A percentile compares a stretch with the other conserved stretches of the same genome.
Evolutionary conservation across 2,329 filamentous ascomycete genomes (phyloP).

Genomic region (Fusarium stilboides): DNA sequence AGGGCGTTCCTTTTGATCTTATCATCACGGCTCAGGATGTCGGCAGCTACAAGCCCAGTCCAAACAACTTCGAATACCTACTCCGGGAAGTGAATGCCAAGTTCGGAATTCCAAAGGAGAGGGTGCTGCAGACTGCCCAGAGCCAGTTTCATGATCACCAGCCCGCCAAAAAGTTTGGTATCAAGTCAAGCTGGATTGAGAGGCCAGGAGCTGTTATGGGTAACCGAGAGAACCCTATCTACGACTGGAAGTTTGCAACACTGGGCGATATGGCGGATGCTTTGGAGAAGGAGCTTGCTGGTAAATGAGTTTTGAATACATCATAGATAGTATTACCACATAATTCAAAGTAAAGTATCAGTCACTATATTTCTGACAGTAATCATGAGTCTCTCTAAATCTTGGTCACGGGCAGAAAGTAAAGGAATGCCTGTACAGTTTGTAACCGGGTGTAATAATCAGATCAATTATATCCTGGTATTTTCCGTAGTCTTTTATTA

Average conservation of each 20-base stretch:
- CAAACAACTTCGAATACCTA: constrained; percentile 77
- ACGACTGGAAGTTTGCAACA: constrained; percentile 71
- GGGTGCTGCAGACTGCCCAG: constrained; percentile 77
- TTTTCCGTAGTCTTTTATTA: no score
- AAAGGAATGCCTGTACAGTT: no score
- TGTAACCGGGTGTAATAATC: no score
- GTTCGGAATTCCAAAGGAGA: constrained; percentile 69
- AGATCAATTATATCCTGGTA: no score
- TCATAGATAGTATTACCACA: not conserved
- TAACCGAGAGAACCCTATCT: constrained; percentile 62
- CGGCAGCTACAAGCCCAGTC: constrained; percentile 79
- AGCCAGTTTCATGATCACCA: constrained; percentile 80
- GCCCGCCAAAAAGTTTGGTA: constrained; percentile 71
- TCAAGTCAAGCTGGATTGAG: constrained; percentile 75
- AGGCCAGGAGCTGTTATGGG: constrained; percentile 59
- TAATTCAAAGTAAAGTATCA: not conserved
- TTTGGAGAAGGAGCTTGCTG: constrained; percentile 40
- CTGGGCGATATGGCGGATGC: constrained; percentile 72
- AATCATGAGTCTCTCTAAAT: no score
- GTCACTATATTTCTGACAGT: no score
- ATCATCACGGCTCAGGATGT: constrained; percentile 80
- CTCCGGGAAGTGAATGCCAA: constrained; percentile 65
- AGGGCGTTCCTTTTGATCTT: constrained; percentile 69
- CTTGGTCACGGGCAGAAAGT: no score
- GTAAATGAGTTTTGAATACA: not conserved